These are phyloP conservation scores for Hypoxylon sp. DNA, from an alignment of 2,329 filamentous ascomycete species.

Conservation along the genomic window DNA sequence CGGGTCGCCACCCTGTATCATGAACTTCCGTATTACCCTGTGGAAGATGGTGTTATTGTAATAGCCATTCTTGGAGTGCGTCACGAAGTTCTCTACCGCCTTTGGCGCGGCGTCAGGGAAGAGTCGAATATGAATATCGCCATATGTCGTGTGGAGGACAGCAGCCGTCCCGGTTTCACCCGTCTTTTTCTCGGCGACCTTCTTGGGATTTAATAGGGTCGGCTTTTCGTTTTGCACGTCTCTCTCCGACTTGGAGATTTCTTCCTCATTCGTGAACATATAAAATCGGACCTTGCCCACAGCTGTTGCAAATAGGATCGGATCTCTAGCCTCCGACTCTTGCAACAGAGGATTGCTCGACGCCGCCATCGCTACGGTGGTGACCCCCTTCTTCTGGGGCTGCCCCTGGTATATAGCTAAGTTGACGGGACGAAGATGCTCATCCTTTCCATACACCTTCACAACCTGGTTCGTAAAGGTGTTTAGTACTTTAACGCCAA, in stretches of 20 bases:
- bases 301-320: constrained; percentile 84
- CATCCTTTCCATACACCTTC: constrained; percentile 88
- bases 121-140: constrained; percentile 91
- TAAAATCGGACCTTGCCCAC: constrained; percentile 93
- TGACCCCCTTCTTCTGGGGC: constrained; percentile 90
- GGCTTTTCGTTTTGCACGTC: constrained; percentile 97
- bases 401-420: constrained; percentile 92
- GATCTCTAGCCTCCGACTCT: constrained; percentile 89
- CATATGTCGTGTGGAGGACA: constrained; percentile 88
- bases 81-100: constrained; percentile 96
- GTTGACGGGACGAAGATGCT: constrained; percentile 84
- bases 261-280: constrained; percentile 93
- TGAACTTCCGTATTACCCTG: constrained; percentile 95
- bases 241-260: constrained; percentile 81
- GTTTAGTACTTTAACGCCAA: constrained; percentile 95
- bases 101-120: constrained; percentile 94
- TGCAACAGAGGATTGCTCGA: constrained; percentile 91
- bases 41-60: constrained; percentile 99
- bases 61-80: constrained; percentile 86
- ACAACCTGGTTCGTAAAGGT: constrained; percentile 93
- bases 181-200: constrained; percentile 64
- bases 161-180: constrained; percentile 80
- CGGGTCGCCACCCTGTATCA: constrained; percentile 91
- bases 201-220: constrained; percentile 66
- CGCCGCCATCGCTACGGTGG: constrained; percentile 96